Evolutionary conservation across 2,329 filamentous ascomycete genomes (phyloP).

Genomic region (Thermoascus crustaceus): DNA sequence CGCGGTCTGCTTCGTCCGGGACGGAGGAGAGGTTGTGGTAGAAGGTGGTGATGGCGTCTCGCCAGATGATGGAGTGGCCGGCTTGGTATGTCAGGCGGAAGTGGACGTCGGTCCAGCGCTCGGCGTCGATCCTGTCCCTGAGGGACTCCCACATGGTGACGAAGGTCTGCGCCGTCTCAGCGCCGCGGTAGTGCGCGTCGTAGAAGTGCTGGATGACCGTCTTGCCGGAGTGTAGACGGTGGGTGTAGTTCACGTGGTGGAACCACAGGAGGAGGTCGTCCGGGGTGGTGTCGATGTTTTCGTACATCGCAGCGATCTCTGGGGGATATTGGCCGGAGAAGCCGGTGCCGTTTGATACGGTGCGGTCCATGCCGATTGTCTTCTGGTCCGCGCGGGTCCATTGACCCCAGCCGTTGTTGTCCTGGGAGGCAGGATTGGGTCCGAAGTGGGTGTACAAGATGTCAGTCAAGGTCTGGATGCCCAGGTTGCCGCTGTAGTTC

Average conservation of each 20-base stretch:
- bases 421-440: constrained; percentile 58
- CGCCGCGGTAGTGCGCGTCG: constrained; percentile 53
- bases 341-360: constrained; percentile 58
- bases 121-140: constrained; percentile 48
- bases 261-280: constrained; percentile 66
- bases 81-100: constrained; percentile 58
- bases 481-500: constrained; percentile 62
- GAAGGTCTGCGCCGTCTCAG: constrained; percentile 54
- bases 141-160: constrained; percentile 46
- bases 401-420: constrained; percentile 62
- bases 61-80: constrained; percentile 62
- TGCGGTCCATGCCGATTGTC: constrained; percentile 63
- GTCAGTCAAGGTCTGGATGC: constrained; percentile 61
- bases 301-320: constrained; percentile 51
- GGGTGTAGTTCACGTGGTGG: constrained; percentile 63
- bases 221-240: constrained; percentile 53
- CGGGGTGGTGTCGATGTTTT: constrained; percentile 55
- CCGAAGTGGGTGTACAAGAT: constrained; percentile 61
- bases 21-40: constrained; percentile 56
- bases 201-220: constrained; percentile 63
- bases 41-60: constrained; percentile 58
- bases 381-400: constrained; percentile 58
- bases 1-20: constrained; percentile 47
- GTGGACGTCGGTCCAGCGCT: constrained; percentile 52
- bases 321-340: constrained; percentile 58